Conservation (phyloP, 2,329 filamentous ascomycete species). For the Leptographium wingfieldii region DNA sequence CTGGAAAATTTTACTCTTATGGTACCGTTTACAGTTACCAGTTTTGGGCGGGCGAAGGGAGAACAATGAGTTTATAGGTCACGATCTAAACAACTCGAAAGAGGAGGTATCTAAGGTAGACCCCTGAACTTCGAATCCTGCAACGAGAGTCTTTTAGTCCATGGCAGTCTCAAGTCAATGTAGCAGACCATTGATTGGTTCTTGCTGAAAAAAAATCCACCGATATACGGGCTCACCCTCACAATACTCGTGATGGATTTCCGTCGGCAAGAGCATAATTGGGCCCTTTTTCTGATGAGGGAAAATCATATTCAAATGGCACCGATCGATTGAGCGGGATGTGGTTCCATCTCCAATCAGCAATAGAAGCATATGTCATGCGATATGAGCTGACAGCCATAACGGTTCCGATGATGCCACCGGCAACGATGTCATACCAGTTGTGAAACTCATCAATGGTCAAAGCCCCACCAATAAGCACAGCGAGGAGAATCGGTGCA, state of each 20-base stretch:
- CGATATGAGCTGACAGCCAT: constrained; percentile 53
- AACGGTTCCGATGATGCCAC: constrained; percentile 48
- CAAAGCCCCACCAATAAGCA: constrained; percentile 54
- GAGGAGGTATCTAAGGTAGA: no score
- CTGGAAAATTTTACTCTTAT: no score
- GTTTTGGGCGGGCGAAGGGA: no score
- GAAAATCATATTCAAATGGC: constrained; percentile 17
- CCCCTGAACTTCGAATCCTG: no score
- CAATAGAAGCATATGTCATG: constrained; percentile 53
- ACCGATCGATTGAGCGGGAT: constrained; percentile 41
- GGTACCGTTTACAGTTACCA: no score
- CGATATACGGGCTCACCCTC: background rate
- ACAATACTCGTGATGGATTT: background rate
- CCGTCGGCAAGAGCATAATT: background rate
- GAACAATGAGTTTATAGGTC: no score
- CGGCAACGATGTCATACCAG: constrained; percentile 59
- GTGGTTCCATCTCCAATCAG: constrained; percentile 57
- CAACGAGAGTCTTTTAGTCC: no score
- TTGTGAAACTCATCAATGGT: constrained; percentile 66
- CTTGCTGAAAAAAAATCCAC: background rate
- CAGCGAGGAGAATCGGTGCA: constrained; percentile 53
- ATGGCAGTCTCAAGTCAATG: background rate
- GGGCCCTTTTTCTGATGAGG: background rate
- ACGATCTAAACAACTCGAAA: no score
- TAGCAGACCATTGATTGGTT: background rate